Evolutionary conservation across 768 basidiomycete species (phyloP), one percentile per base, ranked within the genome.

Genomic region (Agrocybe pediades): DNA sequence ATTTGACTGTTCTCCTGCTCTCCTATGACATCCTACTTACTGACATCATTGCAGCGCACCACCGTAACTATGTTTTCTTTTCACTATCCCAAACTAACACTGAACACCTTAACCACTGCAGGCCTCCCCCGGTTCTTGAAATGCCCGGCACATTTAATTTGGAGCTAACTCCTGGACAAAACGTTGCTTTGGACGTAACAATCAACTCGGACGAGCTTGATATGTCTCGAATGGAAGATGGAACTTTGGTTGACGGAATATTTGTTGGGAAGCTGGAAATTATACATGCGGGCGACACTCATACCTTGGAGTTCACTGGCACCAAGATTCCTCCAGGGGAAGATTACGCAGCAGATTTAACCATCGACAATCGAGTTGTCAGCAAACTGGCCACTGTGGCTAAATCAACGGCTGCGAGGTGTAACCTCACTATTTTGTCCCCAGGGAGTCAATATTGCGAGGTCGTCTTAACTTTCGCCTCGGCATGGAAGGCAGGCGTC

Each of bases 181-280:
- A 82, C 39, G 87, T 94, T 49, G 88, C 85, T 6, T 79, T 94
- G 17, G 92, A 93, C 60, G 89, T 89, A 2, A 87, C 82, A 16
- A 80, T 92, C 27, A 78, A 81, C 48, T 92, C 92, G 2, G 88
- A 89, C 29, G 92, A 92, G 60, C 79, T 92, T 29, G 92, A 94
- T 66, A 93, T 94, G 92, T 88, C 92, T 2, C 82, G 89, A 46
- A 92, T 91, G 87, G 92, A 93, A 58, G 92, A 94, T 61, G 92
- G 91, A 1, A 92, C 89, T 13, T 74, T 84, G 20, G 92, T 94
- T 17, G 92, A 90, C 45, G 92, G 92, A 36, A 74, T 82, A 69
- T 94, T 92, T 71, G 93, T 88, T 90, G 92, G 92, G 3, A 92
- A 92, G 65, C 82, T 94, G 49, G 84, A 84, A 59, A 90, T 94